Conservation (phyloP, 1,284 basidiomycete genomes). For the Ganoderma leucocontextum region DNA sequence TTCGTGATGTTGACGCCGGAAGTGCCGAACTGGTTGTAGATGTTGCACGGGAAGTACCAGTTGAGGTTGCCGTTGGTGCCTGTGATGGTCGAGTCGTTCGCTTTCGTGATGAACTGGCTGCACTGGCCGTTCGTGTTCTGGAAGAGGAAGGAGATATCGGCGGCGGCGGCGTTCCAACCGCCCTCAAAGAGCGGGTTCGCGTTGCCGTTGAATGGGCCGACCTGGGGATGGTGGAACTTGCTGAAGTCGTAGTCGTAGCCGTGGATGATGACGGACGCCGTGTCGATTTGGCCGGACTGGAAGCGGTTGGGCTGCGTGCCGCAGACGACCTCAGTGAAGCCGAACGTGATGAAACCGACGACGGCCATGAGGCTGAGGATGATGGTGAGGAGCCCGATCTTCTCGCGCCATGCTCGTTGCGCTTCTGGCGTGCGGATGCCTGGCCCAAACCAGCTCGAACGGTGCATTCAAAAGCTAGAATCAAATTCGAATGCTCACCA, state of each 20-base stretch:
- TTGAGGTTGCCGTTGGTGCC: constrained; percentile 63
- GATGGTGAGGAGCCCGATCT: constrained; percentile 92
- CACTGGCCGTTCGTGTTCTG: constrained; percentile 92
- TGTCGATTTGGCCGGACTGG: constrained; percentile 81
- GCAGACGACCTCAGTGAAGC: constrained; percentile 97
- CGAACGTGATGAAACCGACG: constrained; percentile 98
- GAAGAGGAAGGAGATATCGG: constrained; percentile 94
- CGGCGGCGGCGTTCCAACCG: constrained; percentile 81
- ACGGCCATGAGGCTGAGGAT: constrained; percentile 86
- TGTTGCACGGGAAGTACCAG: constrained; percentile 98
- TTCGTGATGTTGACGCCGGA: constrained; percentile 70
- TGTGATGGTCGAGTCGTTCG: constrained; percentile 73
- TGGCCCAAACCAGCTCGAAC: constrained; percentile 40
- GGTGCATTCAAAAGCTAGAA: constrained; percentile 9
- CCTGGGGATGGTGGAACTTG: constrained; percentile 83
- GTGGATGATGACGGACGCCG: constrained; percentile 90
- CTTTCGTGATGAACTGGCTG: constrained; percentile 76
- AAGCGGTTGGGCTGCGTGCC: constrained; percentile 85
- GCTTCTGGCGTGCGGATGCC: constrained; percentile 93
- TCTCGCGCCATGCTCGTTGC: constrained; percentile 97
- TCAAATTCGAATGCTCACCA: constrained; percentile 56
- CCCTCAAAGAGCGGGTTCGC: constrained; percentile 87
- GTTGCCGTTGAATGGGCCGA: constrained; percentile 75
- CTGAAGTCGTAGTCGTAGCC: constrained; percentile 94
- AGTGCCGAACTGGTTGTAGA: constrained; percentile 80